phyloP scores from a whole-genome alignment of 495 filamentous ascomycete genomes.

The Hyaloscypha hepaticicola region DNA sequence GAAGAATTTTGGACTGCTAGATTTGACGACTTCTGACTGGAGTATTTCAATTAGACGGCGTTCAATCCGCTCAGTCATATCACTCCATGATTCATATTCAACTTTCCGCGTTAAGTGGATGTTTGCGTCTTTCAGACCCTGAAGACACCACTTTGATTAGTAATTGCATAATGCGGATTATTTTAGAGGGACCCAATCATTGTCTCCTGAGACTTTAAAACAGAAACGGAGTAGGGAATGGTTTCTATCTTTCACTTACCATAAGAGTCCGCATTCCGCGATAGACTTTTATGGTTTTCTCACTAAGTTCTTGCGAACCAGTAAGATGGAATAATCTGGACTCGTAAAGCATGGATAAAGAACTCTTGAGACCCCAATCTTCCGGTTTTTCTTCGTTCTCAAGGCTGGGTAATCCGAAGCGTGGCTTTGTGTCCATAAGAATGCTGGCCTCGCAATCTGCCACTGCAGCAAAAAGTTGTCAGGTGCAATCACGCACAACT shows the following conservation, averaged over 20 bases:
- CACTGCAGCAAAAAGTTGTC: no score
- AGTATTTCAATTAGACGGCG: neutral
- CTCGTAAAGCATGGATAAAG: conserved; percentile 1
- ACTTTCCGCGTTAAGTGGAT: neutral
- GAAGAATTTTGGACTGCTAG: neutral
- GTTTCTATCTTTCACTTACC: no score
- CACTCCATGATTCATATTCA: conserved; percentile 7
- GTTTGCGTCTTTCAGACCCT: conserved; percentile 5
- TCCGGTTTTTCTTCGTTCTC: conserved; percentile 1
- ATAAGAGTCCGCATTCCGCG: conserved; percentile 9
- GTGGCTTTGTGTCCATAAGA: conserved; percentile 3
- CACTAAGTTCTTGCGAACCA: neutral
- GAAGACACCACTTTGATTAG: no score
- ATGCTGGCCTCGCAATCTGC: neutral
- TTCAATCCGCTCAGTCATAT: conserved; percentile 6
- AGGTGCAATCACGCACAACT: no score
- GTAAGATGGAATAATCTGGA: conserved; percentile 4
- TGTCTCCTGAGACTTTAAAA: no score
- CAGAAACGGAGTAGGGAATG: no score
- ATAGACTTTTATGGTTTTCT: neutral
- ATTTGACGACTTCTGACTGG: neutral
- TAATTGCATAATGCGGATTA: no score
- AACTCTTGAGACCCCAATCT: neutral
- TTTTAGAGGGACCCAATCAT: no score
- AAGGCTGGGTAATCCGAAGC: neutral